These are phyloP conservation scores for Ophiostoma triangulosporum DNA, from an alignment of 2,329 filamentous ascomycete species.

Conservation along the genomic window DNA sequence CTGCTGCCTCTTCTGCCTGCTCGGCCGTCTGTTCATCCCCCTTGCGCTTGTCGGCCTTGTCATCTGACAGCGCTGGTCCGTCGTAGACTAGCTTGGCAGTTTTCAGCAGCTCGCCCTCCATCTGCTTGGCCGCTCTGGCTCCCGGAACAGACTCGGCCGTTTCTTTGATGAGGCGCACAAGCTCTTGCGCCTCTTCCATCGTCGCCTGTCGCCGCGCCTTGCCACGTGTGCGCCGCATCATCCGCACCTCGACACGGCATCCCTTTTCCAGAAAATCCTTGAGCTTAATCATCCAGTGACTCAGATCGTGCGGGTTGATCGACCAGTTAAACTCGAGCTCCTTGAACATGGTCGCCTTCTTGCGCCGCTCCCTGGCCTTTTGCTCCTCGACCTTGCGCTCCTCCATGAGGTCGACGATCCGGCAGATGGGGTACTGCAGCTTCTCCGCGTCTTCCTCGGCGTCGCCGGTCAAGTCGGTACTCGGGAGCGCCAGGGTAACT, in stretches of 20 bases:
- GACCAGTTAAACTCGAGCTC: conserved; percentile 86
- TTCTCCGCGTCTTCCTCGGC: conserved; percentile 7
- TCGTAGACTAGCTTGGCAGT: conserved; percentile 26
- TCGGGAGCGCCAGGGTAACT: conserved; percentile 23
- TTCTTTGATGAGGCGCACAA: conserved; percentile 35
- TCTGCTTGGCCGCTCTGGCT: conserved; percentile 26
- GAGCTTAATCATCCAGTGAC: conserved; percentile 55
- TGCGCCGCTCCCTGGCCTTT: conserved; percentile 27
- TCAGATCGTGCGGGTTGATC: conserved; percentile 62
- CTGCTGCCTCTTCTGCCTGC: neutral
- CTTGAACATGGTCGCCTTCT: conserved; percentile 40
- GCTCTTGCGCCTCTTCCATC: conserved; percentile 42
- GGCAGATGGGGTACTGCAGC: conserved; percentile 48
- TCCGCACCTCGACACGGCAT: conserved; percentile 56
- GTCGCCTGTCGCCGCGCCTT: conserved; percentile 45
- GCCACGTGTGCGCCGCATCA: conserved; percentile 53
- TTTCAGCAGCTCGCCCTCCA: conserved; percentile 29
- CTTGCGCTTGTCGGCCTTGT: neutral
- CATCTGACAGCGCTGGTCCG: conserved; percentile 18
- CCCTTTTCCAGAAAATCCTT: conserved; percentile 60
- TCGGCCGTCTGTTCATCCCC: neutral
- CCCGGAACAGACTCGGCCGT: conserved; percentile 20
- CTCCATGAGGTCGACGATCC: conserved; percentile 47
- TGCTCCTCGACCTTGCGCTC: conserved; percentile 30
- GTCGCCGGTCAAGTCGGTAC: neutral